Conservation (phyloP, 495 filamentous ascomycete species). For the Hypomontagnella submonticulosa region DNA sequence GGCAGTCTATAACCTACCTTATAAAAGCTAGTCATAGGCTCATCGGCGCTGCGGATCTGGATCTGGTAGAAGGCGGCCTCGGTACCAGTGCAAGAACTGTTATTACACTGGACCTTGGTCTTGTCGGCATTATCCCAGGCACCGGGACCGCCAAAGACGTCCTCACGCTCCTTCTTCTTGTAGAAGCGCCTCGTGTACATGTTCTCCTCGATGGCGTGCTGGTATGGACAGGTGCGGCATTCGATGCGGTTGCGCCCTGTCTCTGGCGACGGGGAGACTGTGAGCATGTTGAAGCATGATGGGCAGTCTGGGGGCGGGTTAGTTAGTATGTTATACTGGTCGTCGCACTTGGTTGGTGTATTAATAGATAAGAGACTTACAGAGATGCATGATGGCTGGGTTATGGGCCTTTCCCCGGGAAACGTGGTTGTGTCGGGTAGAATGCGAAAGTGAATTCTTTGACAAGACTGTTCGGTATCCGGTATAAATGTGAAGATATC, state of each 20-base stretch:
- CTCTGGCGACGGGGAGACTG: slow-evolving; percentile 59
- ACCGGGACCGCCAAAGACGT: slow-evolving; percentile 87
- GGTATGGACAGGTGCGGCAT: slow-evolving; percentile 93
- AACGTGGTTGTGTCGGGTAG: slow-evolving; percentile 2
- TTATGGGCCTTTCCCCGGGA: slow-evolving; percentile 7
- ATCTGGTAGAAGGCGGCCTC: slow-evolving; percentile 94
- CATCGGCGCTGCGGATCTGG: slow-evolving; percentile 97
- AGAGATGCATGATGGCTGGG: slow-evolving; percentile 70
- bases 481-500: slow-evolving; percentile 2
- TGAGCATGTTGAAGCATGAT: slow-evolving; percentile 89
- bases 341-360: slow-evolving; percentile 11
- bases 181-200: slow-evolving; percentile 81
- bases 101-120: slow-evolving; percentile 77
- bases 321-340: slow-evolving; percentile 12
- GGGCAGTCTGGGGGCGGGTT: slow-evolving; percentile 79
- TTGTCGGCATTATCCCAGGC: slow-evolving; percentile 93
- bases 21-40: slow-evolving; percentile 97
- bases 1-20: slow-evolving; percentile 72
- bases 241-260: slow-evolving; percentile 74
- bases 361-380: slow-evolving; percentile 53
- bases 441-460: background rate
- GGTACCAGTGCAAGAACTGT: slow-evolving; percentile 74
- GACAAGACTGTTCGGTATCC: background rate
- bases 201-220: slow-evolving; percentile 75
- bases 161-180: slow-evolving; percentile 85